phyloP scores from a whole-genome alignment of 306 rosid genomes.

The Pyrus bretschneideri region DNA sequence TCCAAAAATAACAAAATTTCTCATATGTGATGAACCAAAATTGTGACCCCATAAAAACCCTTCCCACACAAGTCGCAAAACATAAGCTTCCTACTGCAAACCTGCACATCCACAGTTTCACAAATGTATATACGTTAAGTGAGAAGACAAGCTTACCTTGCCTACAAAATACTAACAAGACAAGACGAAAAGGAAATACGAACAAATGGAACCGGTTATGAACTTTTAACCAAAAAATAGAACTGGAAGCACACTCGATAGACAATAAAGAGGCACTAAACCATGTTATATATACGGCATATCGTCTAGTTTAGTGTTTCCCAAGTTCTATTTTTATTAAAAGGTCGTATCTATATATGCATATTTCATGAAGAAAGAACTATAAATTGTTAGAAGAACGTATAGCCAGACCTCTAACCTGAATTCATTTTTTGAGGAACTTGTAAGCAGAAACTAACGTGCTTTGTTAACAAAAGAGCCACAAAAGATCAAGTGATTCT shows the following conservation, averaged over 20 bases:
- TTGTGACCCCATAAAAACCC: constrained; percentile 35
- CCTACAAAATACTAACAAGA: neutral
- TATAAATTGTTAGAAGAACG: neutral
- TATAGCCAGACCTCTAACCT: constrained; percentile 31
- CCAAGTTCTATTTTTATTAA: neutral
- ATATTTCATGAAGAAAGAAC: neutral
- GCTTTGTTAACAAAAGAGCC: constrained; percentile 25
- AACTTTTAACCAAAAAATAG: neutral
- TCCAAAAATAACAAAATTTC: constrained; percentile 49
- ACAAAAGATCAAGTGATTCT: constrained; percentile 18
- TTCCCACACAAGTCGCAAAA: constrained; percentile 24
- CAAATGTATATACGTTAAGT: neutral
- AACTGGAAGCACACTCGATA: neutral
- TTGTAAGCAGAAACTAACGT: constrained; percentile 18
- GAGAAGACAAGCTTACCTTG: neutral
- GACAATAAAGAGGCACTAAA: neutral
- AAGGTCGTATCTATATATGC: neutral
- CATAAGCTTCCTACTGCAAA: constrained; percentile 18
- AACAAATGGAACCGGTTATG: neutral
- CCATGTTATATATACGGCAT: neutral
- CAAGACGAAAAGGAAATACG: neutral
- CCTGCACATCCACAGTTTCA: constrained; percentile 29
- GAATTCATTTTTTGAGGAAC: constrained; percentile 16
- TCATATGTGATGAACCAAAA: constrained; percentile 39
- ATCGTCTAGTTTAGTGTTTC: neutral